Base-by-base conservation (phyloP, 192 early-diverging fungal species). In the Bifiguratus adelaidae region DNA sequence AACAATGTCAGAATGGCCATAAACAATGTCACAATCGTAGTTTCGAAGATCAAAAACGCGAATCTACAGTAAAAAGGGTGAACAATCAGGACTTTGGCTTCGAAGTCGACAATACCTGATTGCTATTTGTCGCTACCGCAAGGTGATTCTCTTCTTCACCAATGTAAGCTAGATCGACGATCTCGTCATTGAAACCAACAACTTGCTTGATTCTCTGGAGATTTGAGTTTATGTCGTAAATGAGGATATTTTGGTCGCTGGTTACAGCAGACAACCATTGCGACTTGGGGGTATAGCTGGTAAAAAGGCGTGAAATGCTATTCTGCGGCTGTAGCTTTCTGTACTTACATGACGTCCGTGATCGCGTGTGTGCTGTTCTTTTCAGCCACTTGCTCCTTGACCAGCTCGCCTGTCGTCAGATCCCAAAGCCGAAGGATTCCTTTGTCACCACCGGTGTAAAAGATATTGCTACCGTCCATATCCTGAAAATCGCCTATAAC, bases 111-210 rank as follows among this genome's bases (percentile, higher is more conserved):
- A n/a, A n/a, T n/a, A n/a, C n/a, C n/a, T 91, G 86, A 58, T 93
- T 90, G 7, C 85, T 88, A 67, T 97, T 97, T 16, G 92, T 87
- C 1, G 91, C 88, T 12, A 96, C 89, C 11, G 86, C 92, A 52
- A 97, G 48, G 46, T 87, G 76, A 1, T 40, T 53, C 41, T 93
- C 82, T 4, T 75, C 58, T 16, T 68, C 56, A 16, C 87, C 91
- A n/a, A 91, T 65, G 30, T 86, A 88, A 1, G 64, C 63, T 36
- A 96, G 53, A 55, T 92, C 92, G 11, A 96, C 80, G 25, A 99
- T 78, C 50, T 99, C 96, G 47, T 99, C 90, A 49, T 97, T 97
- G 61, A 92, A 91, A 27, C 96, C 96, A 4, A 90, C 82, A 59
- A 96, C 82, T 60, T 92, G 87, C 48, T 83, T 85, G 16, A 72